Evolutionary conservation across 352 stramenopile species (phyloP), one percentile per base, ranked within the genome.

Genomic region (Pythium chondricola): DNA sequence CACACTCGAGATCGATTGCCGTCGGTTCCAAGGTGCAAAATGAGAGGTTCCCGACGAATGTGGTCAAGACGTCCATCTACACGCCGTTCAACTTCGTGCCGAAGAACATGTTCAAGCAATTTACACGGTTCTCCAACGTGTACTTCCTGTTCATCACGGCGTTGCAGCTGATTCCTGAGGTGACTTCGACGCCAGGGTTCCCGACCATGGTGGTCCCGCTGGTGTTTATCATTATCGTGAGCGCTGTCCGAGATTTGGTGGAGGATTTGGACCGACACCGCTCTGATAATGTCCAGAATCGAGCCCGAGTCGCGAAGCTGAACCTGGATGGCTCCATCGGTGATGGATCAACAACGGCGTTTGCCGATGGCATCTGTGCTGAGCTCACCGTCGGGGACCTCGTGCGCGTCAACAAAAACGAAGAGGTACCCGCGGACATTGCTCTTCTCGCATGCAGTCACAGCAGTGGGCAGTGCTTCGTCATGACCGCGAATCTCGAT

Each of bases 71-170:
- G 7, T 63, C 73, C 2, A 67, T 84, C 40, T 85, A 87, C 43
- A 79, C 75, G 13, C 45, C 59, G 11, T 67, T 67, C 63, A 87
- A 79, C 43, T 87, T 85, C 43, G 11, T 87, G 0, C 56, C 72
- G 18, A 87, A 87, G 43, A 87, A 87, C 45, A 36, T 85, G 16
- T 85, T 87, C 53, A 87, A 87, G 49, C 75, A 87, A 55, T 87
- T 85, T 43, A 75, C 69, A 3, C 84, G 88, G 16, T 83, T 95
- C 41, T 92, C 88, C 26, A 97, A 97, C 52, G 47, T 94, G 30
- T 97, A 97, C 65, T 97, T 96, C 46, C 63, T 96, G 2, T 71
- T 93, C 43, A 93, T 96, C 50, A 87, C 81, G 20, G 74, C 71
- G 13, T 61, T 96, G 14, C 85, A 96, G 40, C 39, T 87, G n/a